Evolutionary conservation across 202 grass and related monocot genomes (phyloP).

Genomic region (Bolboschoenoplectus hybrid): DNA sequence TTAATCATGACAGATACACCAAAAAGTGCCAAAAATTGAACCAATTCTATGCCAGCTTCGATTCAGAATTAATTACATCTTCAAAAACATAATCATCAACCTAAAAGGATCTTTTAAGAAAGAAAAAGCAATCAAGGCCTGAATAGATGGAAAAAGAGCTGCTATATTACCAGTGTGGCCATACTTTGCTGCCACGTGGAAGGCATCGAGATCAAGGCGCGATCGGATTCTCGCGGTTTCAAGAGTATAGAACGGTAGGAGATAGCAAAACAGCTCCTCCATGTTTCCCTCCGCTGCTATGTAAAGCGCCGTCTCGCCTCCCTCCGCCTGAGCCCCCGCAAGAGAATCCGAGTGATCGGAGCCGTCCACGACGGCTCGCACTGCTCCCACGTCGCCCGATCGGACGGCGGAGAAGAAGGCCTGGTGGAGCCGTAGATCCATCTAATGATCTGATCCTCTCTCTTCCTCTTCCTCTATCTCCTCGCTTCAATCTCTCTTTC

Average conservation of each 20-base stretch:
- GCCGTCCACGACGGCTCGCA: slow-evolving; percentile 49
- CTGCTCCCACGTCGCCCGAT: slow-evolving; percentile 64
- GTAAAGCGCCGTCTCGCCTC: slow-evolving; percentile 85
- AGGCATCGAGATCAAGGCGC: slow-evolving; percentile 88
- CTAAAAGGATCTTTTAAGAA: not conserved
- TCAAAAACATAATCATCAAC: not conserved
- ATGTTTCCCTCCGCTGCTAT: slow-evolving; percentile 73
- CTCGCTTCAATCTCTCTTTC: not conserved
- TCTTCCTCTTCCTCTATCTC: not conserved
- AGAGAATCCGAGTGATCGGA: slow-evolving; percentile 41
- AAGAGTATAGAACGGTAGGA: slow-evolving; percentile 76
- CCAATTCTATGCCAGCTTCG: not conserved
- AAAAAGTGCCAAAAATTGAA: slow-evolving; percentile 13
- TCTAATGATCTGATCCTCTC: slow-evolving; percentile 18
- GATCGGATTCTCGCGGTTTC: slow-evolving; percentile 65
- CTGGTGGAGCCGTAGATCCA: slow-evolving; percentile 90
- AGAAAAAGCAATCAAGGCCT: not conserved
- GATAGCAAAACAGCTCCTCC: slow-evolving; percentile 70
- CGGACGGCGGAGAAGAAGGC: slow-evolving; percentile 80
- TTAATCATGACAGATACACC: not conserved
- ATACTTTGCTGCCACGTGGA: slow-evolving; percentile 91
- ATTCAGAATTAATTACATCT: not conserved
- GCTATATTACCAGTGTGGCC: slow-evolving; percentile 68
- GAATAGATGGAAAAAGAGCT: slow-evolving; percentile 4
- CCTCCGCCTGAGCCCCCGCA: slow-evolving; percentile 66